Evolutionary conservation across 768 basidiomycete species (phyloP).

Genomic region (Clitopilus hobsonii): DNA sequence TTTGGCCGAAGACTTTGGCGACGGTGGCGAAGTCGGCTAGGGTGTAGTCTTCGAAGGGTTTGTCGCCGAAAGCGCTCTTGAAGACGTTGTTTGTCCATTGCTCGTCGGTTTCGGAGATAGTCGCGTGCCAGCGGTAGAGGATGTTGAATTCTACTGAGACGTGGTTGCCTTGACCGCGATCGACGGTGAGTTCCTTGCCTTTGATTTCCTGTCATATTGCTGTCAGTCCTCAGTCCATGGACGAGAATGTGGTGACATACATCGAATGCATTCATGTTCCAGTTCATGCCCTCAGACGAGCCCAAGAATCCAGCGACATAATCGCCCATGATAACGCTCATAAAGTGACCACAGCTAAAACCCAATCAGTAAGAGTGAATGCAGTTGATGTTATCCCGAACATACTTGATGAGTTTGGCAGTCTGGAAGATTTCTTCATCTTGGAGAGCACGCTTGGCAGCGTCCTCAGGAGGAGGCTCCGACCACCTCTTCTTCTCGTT

Average conservation of each 20-base stretch:
- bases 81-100: slow-evolving; percentile 49
- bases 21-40: slow-evolving; percentile 27
- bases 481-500: slow-evolving; percentile 50
- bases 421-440: slow-evolving; percentile 59
- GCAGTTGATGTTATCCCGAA: neutral
- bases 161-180: slow-evolving; percentile 60
- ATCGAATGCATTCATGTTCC: slow-evolving; percentile 49
- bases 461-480: slow-evolving; percentile 32
- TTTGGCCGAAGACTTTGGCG: neutral
- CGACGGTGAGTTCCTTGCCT: slow-evolving; percentile 24
- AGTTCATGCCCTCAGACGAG: slow-evolving; percentile 43
- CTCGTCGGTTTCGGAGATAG: slow-evolving; percentile 43
- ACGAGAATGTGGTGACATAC: slow-evolving; percentile 7
- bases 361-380: neutral
- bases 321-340: slow-evolving; percentile 50
- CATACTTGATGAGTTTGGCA: slow-evolving; percentile 47
- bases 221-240: neutral
- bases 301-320: slow-evolving; percentile 58
- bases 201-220: slow-evolving; percentile 26
- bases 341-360: slow-evolving; percentile 47
- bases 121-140: slow-evolving; percentile 57
- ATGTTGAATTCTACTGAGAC: slow-evolving; percentile 65
- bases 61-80: slow-evolving; percentile 31
- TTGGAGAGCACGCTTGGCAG: slow-evolving; percentile 20
- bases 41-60: slow-evolving; percentile 31